These are phyloP conservation scores for Lentinula guzmanii DNA, from an alignment of 768 basidiomycete species.

Conservation along the genomic window DNA sequence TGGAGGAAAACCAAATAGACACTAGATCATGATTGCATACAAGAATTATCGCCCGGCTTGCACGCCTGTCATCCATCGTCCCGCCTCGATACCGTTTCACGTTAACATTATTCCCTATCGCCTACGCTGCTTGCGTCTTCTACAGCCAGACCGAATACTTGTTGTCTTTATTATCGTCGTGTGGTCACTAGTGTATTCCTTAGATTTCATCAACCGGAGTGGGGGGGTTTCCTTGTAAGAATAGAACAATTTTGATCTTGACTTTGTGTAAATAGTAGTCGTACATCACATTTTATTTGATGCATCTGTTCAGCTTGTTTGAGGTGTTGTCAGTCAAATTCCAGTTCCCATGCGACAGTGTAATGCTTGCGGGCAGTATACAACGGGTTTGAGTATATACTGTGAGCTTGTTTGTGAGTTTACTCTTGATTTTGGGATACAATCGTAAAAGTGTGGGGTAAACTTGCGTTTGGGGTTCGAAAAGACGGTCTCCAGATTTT, in stretches of 20 bases:
- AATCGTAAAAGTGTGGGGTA: background rate
- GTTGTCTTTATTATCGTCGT: background rate
- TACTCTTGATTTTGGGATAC: too few species aligned
- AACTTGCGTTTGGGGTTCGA: background rate
- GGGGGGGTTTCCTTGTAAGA: background rate
- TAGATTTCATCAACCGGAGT: background rate
- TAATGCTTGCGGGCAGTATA: too few species aligned
- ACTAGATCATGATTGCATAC: background rate
- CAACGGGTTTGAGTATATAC: too few species aligned
- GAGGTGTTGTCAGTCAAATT: background rate
- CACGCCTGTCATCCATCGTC: background rate
- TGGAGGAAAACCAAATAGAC: background rate
- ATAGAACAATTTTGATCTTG: background rate
- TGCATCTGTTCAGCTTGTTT: background rate
- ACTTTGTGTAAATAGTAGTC: background rate
- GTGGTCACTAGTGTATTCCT: background rate
- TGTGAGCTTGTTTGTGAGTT: too few species aligned
- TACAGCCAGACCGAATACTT: background rate
- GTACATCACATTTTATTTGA: too few species aligned
- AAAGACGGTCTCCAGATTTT: too few species aligned
- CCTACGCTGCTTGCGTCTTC: background rate
- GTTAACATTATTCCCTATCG: slow-evolving; percentile 3
- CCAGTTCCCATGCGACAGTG: background rate
- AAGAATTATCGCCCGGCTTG: background rate
- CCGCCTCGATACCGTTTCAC: background rate